Conservation (phyloP, 2,329 filamentous ascomycete species). For the Microdochium bolleyi region DNA sequence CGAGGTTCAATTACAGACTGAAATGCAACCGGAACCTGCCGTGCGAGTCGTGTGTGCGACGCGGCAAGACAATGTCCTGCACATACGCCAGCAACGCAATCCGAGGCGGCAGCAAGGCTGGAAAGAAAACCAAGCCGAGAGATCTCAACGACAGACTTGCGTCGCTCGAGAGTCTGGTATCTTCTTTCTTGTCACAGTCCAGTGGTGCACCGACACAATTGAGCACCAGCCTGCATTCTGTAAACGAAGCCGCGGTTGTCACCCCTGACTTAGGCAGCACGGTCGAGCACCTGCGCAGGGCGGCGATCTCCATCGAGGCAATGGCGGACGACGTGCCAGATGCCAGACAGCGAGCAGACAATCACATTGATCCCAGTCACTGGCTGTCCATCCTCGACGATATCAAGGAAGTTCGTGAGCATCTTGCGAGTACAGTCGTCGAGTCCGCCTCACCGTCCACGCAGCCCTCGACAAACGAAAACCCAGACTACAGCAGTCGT, state of each 20-base stretch:
- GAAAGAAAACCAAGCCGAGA: background rate
- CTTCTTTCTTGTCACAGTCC: slow-evolving; percentile 7
- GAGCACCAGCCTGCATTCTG: background rate
- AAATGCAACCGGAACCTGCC: slow-evolving; percentile 22
- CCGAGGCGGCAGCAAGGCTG: slow-evolving; percentile 2
- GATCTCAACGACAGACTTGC: slow-evolving; percentile 16
- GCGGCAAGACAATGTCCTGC: slow-evolving; percentile 14
- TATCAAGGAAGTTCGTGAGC: slow-evolving; percentile 22
- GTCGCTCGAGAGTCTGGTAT: slow-evolving; percentile 17
- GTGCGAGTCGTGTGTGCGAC: slow-evolving; percentile 19
- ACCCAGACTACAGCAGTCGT: too few relatives aligned
- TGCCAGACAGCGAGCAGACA: slow-evolving; percentile 5
- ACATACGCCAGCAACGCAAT: slow-evolving; percentile 21
- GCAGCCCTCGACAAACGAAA: slow-evolving; percentile 1
- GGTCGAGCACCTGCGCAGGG: background rate
- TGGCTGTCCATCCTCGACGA: slow-evolving; percentile 26
- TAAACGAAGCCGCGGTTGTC: background rate
- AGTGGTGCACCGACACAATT: background rate
- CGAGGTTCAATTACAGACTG: slow-evolving; percentile 10
- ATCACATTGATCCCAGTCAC: slow-evolving; percentile 22
- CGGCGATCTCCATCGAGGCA: background rate
- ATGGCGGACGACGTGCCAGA: slow-evolving; percentile 1
- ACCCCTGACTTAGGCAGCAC: background rate
- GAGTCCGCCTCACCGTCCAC: background rate
- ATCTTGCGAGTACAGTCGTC: slow-evolving; percentile 7